phyloP scores from a whole-genome alignment of 179 eudicot species.

The Spergularia azorica region DNA sequence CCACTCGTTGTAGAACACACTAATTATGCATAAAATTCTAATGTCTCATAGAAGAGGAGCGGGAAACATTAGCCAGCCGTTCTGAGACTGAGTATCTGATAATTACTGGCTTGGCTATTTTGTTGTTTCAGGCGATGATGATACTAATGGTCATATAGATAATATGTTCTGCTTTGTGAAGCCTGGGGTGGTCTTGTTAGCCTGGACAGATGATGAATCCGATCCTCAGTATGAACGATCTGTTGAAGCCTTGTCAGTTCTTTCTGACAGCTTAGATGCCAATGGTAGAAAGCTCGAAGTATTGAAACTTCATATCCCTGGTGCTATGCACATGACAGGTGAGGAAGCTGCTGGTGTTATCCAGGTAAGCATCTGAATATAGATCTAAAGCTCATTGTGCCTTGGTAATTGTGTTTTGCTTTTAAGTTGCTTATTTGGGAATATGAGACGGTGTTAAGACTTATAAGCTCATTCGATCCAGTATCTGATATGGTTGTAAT shows the following conservation, averaged over 20 bases:
- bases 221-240: constrained; percentile 86
- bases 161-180: constrained; percentile 87
- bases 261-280: constrained; percentile 71
- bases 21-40: not conserved
- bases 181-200: constrained; percentile 78
- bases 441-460: not conserved
- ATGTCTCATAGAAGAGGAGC: not conserved
- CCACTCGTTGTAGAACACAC: not conserved
- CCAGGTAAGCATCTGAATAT: constrained; percentile 44
- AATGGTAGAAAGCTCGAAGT: constrained; percentile 74
- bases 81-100: not conserved
- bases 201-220: constrained; percentile 90
- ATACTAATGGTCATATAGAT: constrained; percentile 94
- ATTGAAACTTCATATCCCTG: constrained; percentile 88
- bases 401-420: not conserved
- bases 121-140: constrained; percentile 75
- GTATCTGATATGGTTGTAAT: not conserved
- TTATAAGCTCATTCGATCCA: not conserved
- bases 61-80: not conserved
- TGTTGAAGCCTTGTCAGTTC: constrained; percentile 65
- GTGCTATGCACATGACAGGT: constrained; percentile 81
- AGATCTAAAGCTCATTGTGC: not conserved
- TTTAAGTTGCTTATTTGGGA: constrained; percentile 1
- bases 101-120: not conserved
- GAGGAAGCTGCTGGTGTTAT: constrained; percentile 81